These are phyloP conservation scores for Citrus medica DNA, from an alignment of 345 rosid genomes.

Conservation along the genomic window DNA sequence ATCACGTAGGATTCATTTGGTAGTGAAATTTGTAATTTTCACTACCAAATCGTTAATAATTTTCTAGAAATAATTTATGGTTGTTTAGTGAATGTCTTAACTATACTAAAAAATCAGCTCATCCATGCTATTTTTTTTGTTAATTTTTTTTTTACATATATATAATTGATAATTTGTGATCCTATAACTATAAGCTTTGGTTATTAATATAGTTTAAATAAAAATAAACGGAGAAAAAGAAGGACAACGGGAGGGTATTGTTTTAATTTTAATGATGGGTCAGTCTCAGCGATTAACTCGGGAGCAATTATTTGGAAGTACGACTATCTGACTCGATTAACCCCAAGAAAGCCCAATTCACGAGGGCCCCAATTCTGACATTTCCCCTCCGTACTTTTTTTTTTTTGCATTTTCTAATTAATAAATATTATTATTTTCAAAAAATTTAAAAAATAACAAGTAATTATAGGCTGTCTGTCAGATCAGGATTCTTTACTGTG, in stretches of 20 bases:
- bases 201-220: too few relatives aligned
- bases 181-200: too few relatives aligned
- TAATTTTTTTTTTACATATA: too few relatives aligned
- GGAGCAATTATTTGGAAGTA: slow-evolving; percentile 33
- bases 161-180: too few relatives aligned
- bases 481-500: slow-evolving; percentile 9
- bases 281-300: slow-evolving; percentile 8
- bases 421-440: neutral
- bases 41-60: too few relatives aligned
- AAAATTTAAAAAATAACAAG: neutral
- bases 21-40: too few relatives aligned
- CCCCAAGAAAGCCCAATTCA: slow-evolving; percentile 10
- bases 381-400: neutral
- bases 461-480: slow-evolving; percentile 16
- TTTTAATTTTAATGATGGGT: neutral
- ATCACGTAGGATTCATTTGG: too few relatives aligned
- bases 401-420: too few relatives aligned
- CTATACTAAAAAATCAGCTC: too few relatives aligned
- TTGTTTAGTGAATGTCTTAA: too few relatives aligned
- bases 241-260: neutral
- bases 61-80: too few relatives aligned
- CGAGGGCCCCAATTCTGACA: slow-evolving; percentile 29
- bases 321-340: neutral
- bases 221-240: neutral
- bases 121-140: too few relatives aligned